These are phyloP conservation scores for Peronosclerospora sorghi DNA, from an alignment of 352 stramenopile species.

Conservation along the genomic window DNA sequence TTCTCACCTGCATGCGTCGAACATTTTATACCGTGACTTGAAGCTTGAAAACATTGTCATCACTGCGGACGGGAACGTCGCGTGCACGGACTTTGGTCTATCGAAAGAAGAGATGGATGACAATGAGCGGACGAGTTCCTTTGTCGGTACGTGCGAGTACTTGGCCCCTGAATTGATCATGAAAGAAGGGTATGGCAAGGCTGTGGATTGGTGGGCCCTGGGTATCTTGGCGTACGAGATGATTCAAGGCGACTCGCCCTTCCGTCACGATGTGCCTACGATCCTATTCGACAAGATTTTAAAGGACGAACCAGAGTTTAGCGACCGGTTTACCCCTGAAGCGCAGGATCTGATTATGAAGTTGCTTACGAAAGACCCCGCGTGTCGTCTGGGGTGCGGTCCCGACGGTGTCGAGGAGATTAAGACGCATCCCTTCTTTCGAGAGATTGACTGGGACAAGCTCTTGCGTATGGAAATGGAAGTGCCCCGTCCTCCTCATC, in stretches of 20 bases:
- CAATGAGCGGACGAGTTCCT: slow-evolving; percentile 50
- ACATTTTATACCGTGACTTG: slow-evolving; percentile 67
- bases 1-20: slow-evolving; percentile 40
- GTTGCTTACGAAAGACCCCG: slow-evolving; percentile 46
- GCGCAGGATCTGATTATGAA: slow-evolving; percentile 51
- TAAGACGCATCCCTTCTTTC: slow-evolving; percentile 58
- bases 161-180: slow-evolving; percentile 60
- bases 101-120: slow-evolving; percentile 71
- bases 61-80: slow-evolving; percentile 54
- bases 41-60: slow-evolving; percentile 75
- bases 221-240: slow-evolving; percentile 67
- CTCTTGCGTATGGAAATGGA: slow-evolving; percentile 46
- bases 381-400: slow-evolving; percentile 40
- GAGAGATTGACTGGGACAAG: slow-evolving; percentile 58
- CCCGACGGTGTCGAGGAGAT: slow-evolving; percentile 57
- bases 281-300: slow-evolving; percentile 76
- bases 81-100: slow-evolving; percentile 61
- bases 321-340: slow-evolving; percentile 54
- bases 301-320: slow-evolving; percentile 61
- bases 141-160: slow-evolving; percentile 69
- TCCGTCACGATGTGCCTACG: slow-evolving; percentile 50
- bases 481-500: slow-evolving; percentile 55
- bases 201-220: slow-evolving; percentile 70
- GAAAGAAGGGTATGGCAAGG: slow-evolving; percentile 58
- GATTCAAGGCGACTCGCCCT: slow-evolving; percentile 64